phyloP scores from a whole-genome alignment of 169 alveolate species.

The Eimeria praecox region DNA sequence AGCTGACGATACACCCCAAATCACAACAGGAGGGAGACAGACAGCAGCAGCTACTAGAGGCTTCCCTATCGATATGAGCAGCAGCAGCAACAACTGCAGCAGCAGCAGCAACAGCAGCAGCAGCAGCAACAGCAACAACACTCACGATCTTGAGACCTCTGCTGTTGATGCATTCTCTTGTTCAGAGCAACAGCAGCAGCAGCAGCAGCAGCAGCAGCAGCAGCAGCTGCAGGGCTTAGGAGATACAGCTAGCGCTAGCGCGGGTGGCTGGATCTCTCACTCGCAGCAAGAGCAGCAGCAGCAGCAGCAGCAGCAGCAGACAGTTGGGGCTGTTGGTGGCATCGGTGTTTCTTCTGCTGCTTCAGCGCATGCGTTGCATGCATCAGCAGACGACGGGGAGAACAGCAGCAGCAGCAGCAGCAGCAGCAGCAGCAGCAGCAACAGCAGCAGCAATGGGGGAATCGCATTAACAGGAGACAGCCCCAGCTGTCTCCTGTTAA shows the following conservation, averaged over 20 bases:
- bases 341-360: not conserved
- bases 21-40: not conserved
- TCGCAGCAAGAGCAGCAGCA: conserved; percentile 12
- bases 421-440: conserved; percentile 2
- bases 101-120: conserved; percentile 19
- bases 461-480: too few species aligned
- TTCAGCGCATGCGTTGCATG: not conserved
- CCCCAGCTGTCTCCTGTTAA: too few species aligned
- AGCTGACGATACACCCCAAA: not conserved
- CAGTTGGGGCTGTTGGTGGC: not conserved
- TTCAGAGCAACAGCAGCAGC: not conserved
- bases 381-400: not conserved
- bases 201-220: not conserved
- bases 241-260: too few species aligned
- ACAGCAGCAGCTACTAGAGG: not conserved
- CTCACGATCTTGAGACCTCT: not conserved
- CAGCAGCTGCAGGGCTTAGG: not conserved
- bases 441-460: not conserved
- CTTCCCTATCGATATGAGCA: conserved; percentile 8
- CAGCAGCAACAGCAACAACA: conserved; percentile 2
- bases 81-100: not conserved
- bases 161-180: conserved; percentile 19
- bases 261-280: conserved; percentile 3
- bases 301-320: conserved; percentile 13
- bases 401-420: conserved; percentile 5